phyloP scores from a whole-genome alignment of 176 grass and related monocot genomes.

The Paspalum vaginatum region DNA sequence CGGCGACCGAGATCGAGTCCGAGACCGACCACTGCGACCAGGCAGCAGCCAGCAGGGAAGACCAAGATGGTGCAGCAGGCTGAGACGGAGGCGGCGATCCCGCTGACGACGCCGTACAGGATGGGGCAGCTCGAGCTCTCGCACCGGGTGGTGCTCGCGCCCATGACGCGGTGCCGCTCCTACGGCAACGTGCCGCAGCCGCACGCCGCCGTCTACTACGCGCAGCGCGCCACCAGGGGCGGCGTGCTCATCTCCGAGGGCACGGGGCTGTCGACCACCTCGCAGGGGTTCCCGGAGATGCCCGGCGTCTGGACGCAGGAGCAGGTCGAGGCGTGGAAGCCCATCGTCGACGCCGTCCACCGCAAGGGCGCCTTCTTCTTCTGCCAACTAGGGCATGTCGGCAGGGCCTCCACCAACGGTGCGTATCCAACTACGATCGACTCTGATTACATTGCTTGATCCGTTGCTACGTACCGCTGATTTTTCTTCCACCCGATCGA shows the following conservation, averaged over 20 bases:
- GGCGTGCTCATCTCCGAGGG: constrained; percentile 57
- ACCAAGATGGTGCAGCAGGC: background rate
- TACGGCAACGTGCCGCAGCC: constrained; percentile 58
- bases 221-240: constrained; percentile 49
- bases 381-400: constrained; percentile 53
- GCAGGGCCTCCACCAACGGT: constrained; percentile 49
- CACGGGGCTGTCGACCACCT: constrained; percentile 44
- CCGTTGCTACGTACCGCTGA: background rate
- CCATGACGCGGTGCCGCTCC: constrained; percentile 48
- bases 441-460: background rate
- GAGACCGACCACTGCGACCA: background rate
- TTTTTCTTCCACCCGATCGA: background rate
- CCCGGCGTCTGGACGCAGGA: constrained; percentile 37
- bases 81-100: constrained; percentile 23
- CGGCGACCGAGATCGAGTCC: background rate
- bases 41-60: no score
- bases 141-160: constrained; percentile 60
- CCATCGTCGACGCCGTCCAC: constrained; percentile 66
- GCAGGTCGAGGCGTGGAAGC: constrained; percentile 55
- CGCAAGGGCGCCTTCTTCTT: constrained; percentile 50
- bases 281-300: constrained; percentile 37
- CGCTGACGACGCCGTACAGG: constrained; percentile 45
- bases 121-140: constrained; percentile 52
- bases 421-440: background rate
- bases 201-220: constrained; percentile 49